Conservation (phyloP, 1,284 basidiomycete species). For the Rhodotorula sp. region DNA sequence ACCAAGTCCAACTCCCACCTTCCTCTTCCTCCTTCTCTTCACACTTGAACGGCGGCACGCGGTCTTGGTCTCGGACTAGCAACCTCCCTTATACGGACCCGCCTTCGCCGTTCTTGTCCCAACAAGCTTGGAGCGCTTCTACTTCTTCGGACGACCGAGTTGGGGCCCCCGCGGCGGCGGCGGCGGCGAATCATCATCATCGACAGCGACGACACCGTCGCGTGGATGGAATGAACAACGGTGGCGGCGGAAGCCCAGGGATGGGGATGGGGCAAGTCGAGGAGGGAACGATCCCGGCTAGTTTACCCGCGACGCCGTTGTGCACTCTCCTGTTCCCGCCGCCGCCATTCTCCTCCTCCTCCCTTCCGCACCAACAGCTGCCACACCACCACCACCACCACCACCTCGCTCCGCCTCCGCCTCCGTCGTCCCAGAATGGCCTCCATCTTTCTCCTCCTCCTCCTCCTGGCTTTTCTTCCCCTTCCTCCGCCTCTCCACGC, state of each 20-base stretch:
- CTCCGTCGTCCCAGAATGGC: too few species aligned
- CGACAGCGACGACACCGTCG: too few species aligned
- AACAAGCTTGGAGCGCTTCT: background rate
- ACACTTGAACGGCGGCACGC: too few species aligned
- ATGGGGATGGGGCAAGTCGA: background rate
- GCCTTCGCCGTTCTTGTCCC: background rate
- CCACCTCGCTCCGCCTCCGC: too few species aligned
- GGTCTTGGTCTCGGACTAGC: background rate
- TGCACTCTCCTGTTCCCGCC: slow-evolving; percentile 57
- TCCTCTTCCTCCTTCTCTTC: background rate
- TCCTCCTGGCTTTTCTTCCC: too few species aligned
- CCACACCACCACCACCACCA: too few species aligned
- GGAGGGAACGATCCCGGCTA: slow-evolving; percentile 1
- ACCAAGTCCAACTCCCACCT: slow-evolving; percentile 61
- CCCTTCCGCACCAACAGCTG: too few species aligned
- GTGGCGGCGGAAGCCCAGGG: background rate
- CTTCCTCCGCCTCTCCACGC: too few species aligned
- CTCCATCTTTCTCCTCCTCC: too few species aligned
- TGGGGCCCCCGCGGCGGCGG: background rate
- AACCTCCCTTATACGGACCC: background rate
- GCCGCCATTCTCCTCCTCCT: too few species aligned
- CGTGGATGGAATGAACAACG: too few species aligned
- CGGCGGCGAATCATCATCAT: too few species aligned
- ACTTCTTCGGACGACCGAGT: background rate
- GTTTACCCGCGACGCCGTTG: slow-evolving; percentile 5